Evolutionary conservation across 345 rosid genomes (phyloP).

Genomic region (Brassica nigra): DNA sequence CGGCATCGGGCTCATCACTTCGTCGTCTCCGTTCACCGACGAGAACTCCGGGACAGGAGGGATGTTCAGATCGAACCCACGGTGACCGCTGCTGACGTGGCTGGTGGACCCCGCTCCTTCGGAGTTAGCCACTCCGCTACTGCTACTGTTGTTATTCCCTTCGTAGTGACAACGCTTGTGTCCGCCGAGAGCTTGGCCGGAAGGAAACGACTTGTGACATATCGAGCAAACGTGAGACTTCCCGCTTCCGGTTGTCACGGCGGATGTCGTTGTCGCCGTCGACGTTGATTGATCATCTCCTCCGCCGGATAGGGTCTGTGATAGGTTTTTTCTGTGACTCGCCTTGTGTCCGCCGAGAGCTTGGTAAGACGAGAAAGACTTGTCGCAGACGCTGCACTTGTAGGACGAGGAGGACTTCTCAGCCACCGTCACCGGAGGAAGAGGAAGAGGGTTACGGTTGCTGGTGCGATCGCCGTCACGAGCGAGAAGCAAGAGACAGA

Average conservation of each 20-base stretch:
- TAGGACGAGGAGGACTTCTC: conserved; percentile 37
- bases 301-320: conserved; percentile 30
- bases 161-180: conserved; percentile 80
- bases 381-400: conserved; percentile 57
- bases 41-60: conserved; percentile 68
- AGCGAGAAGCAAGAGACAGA: conserved; percentile 56
- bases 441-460: conserved; percentile 19
- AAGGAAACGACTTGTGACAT: conserved; percentile 59
- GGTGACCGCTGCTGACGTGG: conserved; percentile 55
- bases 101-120: conserved; percentile 64
- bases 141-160: conserved; percentile 41
- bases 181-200: conserved; percentile 82
- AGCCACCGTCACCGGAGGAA: background rate
- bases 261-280: conserved; percentile 6
- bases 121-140: conserved; percentile 46
- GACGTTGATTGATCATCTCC: conserved; percentile 38
- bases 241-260: conserved; percentile 28
- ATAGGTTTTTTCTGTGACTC: conserved; percentile 46
- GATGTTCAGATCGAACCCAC: conserved; percentile 67
- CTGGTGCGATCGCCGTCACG: conserved; percentile 37
- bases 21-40: conserved; percentile 46
- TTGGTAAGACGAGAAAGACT: conserved; percentile 52
- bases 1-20: conserved; percentile 59
- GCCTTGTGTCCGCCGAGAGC: conserved; percentile 66
- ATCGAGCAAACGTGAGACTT: conserved; percentile 58